Conservation (phyloP, 2,329 filamentous ascomycete species). For the Colletotrichum sp. region DNA sequence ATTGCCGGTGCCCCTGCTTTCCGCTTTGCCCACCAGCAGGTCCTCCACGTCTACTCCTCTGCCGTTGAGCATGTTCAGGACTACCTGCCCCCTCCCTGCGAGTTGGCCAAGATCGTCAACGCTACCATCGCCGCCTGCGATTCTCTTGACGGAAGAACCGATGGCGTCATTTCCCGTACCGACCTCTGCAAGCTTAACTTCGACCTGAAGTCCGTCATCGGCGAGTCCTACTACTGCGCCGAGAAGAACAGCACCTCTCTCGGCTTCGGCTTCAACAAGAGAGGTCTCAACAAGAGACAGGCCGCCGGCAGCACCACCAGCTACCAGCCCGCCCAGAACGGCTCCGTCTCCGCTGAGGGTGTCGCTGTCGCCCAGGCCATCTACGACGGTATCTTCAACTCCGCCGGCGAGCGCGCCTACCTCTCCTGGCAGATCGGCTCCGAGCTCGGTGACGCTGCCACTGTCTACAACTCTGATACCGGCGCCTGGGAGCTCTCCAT, state of each 20-base stretch:
- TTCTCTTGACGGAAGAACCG: slow-evolving; percentile 55
- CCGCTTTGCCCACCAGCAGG: slow-evolving; percentile 47
- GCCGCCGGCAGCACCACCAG: slow-evolving; percentile 24
- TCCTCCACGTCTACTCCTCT: slow-evolving; percentile 43
- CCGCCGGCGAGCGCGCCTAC: slow-evolving; percentile 35
- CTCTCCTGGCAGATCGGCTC: slow-evolving; percentile 29
- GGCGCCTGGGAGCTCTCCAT: slow-evolving; percentile 36
- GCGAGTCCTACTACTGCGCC: slow-evolving; percentile 35
- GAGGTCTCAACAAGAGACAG: slow-evolving; percentile 13
- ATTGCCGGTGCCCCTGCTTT: slow-evolving; percentile 52
- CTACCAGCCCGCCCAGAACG: slow-evolving; percentile 34
- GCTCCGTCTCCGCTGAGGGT: slow-evolving; percentile 36
- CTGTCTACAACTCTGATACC: slow-evolving; percentile 36
- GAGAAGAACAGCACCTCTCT: slow-evolving; percentile 20
- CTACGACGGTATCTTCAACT: slow-evolving; percentile 37
- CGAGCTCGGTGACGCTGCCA: slow-evolving; percentile 33
- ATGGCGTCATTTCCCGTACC: slow-evolving; percentile 33
- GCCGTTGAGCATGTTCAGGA: slow-evolving; percentile 41
- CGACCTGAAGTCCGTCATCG: slow-evolving; percentile 34
- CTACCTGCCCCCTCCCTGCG: slow-evolving; percentile 46
- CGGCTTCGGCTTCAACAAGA: slow-evolving; percentile 30
- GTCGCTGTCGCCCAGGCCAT: slow-evolving; percentile 37
- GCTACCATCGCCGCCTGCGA: slow-evolving; percentile 60
- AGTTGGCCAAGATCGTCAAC: slow-evolving; percentile 57
- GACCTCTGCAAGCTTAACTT: slow-evolving; percentile 40